Conservation (phyloP, 768 basidiomycete species). For the Suillus alpinus region DNA sequence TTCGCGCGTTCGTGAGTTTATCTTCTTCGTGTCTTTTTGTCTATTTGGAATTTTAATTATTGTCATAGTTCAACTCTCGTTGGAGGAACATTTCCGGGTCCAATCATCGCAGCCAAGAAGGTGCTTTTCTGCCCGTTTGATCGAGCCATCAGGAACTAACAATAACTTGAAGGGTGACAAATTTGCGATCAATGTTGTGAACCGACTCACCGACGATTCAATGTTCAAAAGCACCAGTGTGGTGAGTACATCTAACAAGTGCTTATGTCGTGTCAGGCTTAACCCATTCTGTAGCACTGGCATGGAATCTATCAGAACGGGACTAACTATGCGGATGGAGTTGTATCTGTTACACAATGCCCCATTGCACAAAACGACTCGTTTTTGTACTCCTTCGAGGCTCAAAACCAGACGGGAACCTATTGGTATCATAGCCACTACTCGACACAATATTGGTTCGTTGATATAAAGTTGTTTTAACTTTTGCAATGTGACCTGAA, state of each 20-base stretch:
- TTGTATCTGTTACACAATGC: constrained; percentile 38
- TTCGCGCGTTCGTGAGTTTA: constrained; percentile 39
- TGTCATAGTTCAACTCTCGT: constrained; percentile 18
- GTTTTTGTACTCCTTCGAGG: constrained; percentile 35
- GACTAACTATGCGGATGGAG: constrained; percentile 26
- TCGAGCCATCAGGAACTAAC: constrained; percentile 4
- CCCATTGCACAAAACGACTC: constrained; percentile 33
- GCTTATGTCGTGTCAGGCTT: neutral
- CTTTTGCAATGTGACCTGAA: constrained; percentile 29
- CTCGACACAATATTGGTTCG: constrained; percentile 11
- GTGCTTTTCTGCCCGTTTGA: neutral
- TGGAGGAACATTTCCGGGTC: constrained; percentile 39
- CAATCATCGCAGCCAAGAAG: constrained; percentile 35
- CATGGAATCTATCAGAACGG: constrained; percentile 39
- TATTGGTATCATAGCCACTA: constrained; percentile 33
- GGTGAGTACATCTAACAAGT: constrained; percentile 27
- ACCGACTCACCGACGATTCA: constrained; percentile 40
- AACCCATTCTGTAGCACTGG: constrained; percentile 41
- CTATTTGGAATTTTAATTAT: neutral
- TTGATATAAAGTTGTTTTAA: neutral
- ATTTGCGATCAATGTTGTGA: constrained; percentile 43
- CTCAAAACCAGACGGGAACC: constrained; percentile 32
- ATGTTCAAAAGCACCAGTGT: constrained; percentile 52
- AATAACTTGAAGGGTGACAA: constrained; percentile 27
- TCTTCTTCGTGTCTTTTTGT: too few relatives aligned